phyloP scores from a whole-genome alignment of 169 alveolate genomes.

The Eimeria zaria region DNA sequence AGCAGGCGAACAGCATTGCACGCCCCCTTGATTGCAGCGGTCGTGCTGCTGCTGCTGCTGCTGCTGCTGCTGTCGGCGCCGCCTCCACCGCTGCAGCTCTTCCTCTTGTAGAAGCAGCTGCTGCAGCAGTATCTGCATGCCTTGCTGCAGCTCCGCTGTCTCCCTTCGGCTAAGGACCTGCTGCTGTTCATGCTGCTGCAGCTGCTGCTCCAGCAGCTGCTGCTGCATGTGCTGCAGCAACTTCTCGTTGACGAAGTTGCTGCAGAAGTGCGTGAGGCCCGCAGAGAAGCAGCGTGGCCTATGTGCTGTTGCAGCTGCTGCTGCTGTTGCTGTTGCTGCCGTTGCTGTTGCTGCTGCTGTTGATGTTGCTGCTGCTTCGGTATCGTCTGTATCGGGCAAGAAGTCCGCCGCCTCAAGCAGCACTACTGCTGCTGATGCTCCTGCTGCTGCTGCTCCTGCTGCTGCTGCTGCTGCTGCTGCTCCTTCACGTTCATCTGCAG shows the following conservation, averaged over 20 bases:
- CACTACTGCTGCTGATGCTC: constrained; percentile 52
- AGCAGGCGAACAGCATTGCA: neutral
- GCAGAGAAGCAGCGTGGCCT: constrained; percentile 39
- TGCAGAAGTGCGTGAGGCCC: constrained; percentile 35
- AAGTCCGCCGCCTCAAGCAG: constrained; percentile 41
- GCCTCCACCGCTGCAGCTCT: neutral
- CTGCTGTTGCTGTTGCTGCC: constrained; percentile 16
- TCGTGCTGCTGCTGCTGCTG: neutral
- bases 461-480: too few species aligned
- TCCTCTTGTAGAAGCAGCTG: constrained; percentile 7
- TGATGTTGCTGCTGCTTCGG: neutral
- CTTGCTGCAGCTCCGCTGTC: constrained; percentile 49
- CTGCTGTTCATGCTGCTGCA: constrained; percentile 53
- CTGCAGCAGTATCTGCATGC: neutral
- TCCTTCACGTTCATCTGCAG: neutral
- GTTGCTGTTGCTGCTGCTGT: neutral
- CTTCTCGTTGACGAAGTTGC: constrained; percentile 38
- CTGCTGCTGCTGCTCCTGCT: constrained; percentile 31
- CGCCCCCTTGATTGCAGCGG: neutral
- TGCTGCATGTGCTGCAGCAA: constrained; percentile 70
- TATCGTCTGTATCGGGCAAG: constrained; percentile 16
- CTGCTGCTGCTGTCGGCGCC: constrained; percentile 4
- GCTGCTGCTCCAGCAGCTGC: constrained; percentile 62
- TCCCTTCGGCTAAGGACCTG: constrained; percentile 18
- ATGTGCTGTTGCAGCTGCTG: neutral